Evolutionary conservation across 164 flowering plant species (phyloP), one percentile per base, ranked within the genome.

Genomic region (Macadamia tetraphylla): DNA sequence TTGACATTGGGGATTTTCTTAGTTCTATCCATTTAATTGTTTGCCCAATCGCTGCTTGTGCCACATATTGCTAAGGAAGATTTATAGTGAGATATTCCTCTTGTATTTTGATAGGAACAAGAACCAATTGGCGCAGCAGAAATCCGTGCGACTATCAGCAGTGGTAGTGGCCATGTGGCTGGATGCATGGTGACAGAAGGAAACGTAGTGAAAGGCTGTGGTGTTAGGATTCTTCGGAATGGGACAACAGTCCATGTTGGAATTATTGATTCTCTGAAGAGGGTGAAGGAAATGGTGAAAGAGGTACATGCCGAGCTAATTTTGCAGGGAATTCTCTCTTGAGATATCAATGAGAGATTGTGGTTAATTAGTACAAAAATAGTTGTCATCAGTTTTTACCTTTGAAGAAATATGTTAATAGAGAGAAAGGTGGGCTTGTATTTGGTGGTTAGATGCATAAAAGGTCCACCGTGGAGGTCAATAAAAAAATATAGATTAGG

Each of bases 141-240:
- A 71, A 88, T 94, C 46, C 84, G 92, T 18, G 94, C 97, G 5
- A 72, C 79, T 42, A 91, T 91, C 70, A 89, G 87, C 78, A 89
- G 96, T 76, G 97, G 97, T 62, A 94, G 97, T 78, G 92, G 96
- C 65, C 92, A 87, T 69, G 89, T 86, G 80, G 97, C 94, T 75
- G 98, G 98, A 70, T 94, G 98, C 81, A 89, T 91, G 91, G 87
- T 91, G 57, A 81, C 84, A 17, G 96, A 89, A 63, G 98, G 98
- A 63, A 91, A 88, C 71, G 65, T 91, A 10, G 82, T 76, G 70
- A 88, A 86, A 76, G 90, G 81, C 66, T 91, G 92, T 79, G 94
- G 94, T 42, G 71, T 91, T 70, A 86, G 81, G 46, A 81, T 94
- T 2, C 46, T 78, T 35, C 81, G 97, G 66, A 86, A 81, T 10